Conservation (phyloP, 345 rosid genomes). For the Aethionema arabicum region DNA sequence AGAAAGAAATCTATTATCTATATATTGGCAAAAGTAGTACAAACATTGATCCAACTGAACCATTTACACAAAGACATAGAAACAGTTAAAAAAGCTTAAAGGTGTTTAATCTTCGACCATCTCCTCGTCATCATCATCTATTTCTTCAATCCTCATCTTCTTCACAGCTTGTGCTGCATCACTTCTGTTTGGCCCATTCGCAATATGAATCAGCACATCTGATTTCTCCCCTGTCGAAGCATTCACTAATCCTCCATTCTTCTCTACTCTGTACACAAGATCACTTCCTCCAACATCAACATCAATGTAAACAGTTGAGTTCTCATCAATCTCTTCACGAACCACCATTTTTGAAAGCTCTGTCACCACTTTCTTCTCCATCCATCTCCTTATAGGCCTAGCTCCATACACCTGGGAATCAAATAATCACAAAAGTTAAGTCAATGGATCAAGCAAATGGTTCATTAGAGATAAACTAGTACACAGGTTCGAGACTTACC, state of each 20-base stretch:
- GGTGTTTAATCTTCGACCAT: slow-evolving; percentile 35
- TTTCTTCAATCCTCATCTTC: slow-evolving; percentile 86
- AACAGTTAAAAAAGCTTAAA: neutral
- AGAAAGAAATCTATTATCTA: too few species aligned
- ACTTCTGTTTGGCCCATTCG: slow-evolving; percentile 38
- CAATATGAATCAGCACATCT: slow-evolving; percentile 63
- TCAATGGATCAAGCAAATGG: neutral
- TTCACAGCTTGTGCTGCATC: slow-evolving; percentile 83
- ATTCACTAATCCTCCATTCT: slow-evolving; percentile 74
- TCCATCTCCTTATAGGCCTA: slow-evolving; percentile 92
- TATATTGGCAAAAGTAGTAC: too few species aligned
- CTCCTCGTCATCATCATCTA: slow-evolving; percentile 65
- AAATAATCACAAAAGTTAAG: neutral
- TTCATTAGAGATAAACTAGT: neutral
- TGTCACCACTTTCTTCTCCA: slow-evolving; percentile 87
- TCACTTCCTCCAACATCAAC: slow-evolving; percentile 43
- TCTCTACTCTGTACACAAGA: slow-evolving; percentile 60
- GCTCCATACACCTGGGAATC: slow-evolving; percentile 95
- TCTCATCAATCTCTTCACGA: slow-evolving; percentile 84
- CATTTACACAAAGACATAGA: neutral
- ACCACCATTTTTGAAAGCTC: slow-evolving; percentile 81
- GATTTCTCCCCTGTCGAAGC: slow-evolving; percentile 71
- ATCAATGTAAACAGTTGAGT: slow-evolving; percentile 76
- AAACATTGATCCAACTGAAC: neutral
- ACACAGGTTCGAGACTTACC: slow-evolving; percentile 41